Evolutionary conservation across 169 alveolate species (phyloP).

Genomic region (Plasmodium reichenowi): DNA sequence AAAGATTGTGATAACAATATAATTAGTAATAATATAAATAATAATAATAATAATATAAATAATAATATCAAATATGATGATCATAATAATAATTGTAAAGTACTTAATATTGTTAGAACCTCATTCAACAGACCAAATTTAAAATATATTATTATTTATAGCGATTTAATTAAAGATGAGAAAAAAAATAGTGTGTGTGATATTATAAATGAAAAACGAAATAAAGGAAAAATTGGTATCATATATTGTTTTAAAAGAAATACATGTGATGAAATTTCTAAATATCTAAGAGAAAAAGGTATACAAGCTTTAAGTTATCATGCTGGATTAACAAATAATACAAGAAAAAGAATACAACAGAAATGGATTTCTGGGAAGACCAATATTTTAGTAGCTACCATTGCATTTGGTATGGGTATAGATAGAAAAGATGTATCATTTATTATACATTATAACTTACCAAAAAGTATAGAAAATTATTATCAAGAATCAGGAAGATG

Average conservation of each 20-base stretch:
- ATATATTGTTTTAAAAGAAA: conserved; percentile 94
- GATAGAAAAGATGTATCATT: conserved; percentile 97
- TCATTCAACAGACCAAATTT: conserved; percentile 81
- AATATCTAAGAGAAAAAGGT: conserved; percentile 87
- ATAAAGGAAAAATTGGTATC: conserved; percentile 84
- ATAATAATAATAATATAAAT: conserved; percentile 28
- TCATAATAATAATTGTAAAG: conserved; percentile 70
- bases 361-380: conserved; percentile 94
- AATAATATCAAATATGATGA: no score
- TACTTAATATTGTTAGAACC: conserved; percentile 70
- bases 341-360: conserved; percentile 86
- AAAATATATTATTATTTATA: conserved; percentile 85
- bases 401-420: conserved; percentile 99
- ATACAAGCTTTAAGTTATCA: conserved; percentile 89
- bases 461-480: conserved; percentile 94
- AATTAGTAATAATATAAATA: conserved; percentile 31
- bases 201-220: conserved; percentile 75
- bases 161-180: conserved; percentile 79
- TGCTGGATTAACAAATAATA: conserved; percentile 86
- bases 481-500: conserved; percentile 99
- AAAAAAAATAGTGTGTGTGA: conserved; percentile 73
- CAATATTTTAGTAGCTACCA: conserved; percentile 97
- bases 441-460: conserved; percentile 97
- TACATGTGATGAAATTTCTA: conserved; percentile 95
- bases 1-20: conserved; percentile 14